Base-by-base conservation (phyloP, 805 yeast genomes). In the Monosporozyma servazzii region DNA sequence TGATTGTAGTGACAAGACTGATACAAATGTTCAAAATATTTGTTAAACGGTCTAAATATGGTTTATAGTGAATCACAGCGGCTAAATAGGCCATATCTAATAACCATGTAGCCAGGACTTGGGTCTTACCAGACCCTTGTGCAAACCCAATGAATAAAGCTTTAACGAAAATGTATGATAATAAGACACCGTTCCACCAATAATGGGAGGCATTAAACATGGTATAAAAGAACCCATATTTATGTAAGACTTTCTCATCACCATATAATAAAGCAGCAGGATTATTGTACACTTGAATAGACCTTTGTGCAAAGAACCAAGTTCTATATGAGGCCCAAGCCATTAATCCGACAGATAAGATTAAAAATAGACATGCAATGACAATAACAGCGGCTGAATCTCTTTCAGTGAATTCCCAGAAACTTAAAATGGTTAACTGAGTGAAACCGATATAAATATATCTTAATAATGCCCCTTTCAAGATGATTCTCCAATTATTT, bases 371-470 rank as follows among this genome's bases (percentile, higher is more conserved):
- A 37, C 79, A 82, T 2, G 96, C 90, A 54, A 88, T 70, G 3
- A 88, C 90, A 52, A 90, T 79, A 37, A 90, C 88, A 0, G 96
- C 96, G 0, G 95, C 84, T 0, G 96, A 88, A 62, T 90, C 96
- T 50, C 77, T 71, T 59, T 75, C 76, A 4, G 84, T 79, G 66
- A 88, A 89, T 70, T 90, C 96, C 93, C 95, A 90, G 50, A 88
- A 73, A 9, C 95, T 82, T 50, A 90, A 74, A 48, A 88, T 79
- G 13, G 81, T 73, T 51, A 90, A 69, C 66, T 89, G 95, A 2
- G 95, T 82, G 68, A 87, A 88, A 0, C 95, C 96, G 62, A 90
- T 87, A 59, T 79, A 84, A 50, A 88, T 75, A 62, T 88, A 85
- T 66, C 95, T 78, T 56, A 86, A 76, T 49, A 90, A 58, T 2